These are phyloP conservation scores for Phytopythium kandeliae DNA, from an alignment of 352 stramenopile species.

Conservation along the genomic window DNA sequence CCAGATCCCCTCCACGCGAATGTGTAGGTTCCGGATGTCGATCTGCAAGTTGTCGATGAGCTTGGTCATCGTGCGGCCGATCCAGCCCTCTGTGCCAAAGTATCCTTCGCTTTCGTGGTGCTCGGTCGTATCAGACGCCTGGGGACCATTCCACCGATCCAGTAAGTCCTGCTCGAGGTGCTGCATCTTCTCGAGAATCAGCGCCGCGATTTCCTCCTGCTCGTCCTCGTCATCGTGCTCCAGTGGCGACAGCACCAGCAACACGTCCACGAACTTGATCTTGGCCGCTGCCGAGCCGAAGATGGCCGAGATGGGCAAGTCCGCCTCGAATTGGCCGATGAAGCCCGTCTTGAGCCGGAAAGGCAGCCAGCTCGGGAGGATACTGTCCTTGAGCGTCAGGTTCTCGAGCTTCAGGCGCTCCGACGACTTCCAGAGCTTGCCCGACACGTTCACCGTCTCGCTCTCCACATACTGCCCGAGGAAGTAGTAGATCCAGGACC, in stretches of 20 bases:
- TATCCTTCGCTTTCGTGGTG: conserved; percentile 80
- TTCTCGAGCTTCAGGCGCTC: conserved; percentile 86
- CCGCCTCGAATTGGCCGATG: conserved; percentile 80
- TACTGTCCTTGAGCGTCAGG: conserved; percentile 74
- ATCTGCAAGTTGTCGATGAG: conserved; percentile 90
- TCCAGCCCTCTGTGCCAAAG: conserved; percentile 85
- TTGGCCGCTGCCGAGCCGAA: conserved; percentile 75
- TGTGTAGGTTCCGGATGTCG: conserved; percentile 83
- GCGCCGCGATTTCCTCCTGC: conserved; percentile 46
- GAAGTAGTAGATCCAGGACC: conserved; percentile 85
- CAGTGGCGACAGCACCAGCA: conserved; percentile 72
- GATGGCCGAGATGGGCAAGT: conserved; percentile 82
- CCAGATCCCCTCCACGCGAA: conserved; percentile 80
- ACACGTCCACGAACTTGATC: conserved; percentile 85
- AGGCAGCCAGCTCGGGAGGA: conserved; percentile 77
- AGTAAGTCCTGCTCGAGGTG: conserved; percentile 71
- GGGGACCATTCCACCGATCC: conserved; percentile 70
- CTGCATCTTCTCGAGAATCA: conserved; percentile 68
- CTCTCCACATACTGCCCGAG: conserved; percentile 86
- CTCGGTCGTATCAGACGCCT: conserved; percentile 57
- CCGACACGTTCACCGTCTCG: conserved; percentile 77
- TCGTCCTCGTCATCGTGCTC: conserved; percentile 65
- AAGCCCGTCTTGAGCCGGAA: conserved; percentile 86
- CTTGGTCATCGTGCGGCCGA: conserved; percentile 85
- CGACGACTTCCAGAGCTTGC: conserved; percentile 84